Conservation (phyloP, 805 yeast species). For the Pichia kluyveri region DNA sequence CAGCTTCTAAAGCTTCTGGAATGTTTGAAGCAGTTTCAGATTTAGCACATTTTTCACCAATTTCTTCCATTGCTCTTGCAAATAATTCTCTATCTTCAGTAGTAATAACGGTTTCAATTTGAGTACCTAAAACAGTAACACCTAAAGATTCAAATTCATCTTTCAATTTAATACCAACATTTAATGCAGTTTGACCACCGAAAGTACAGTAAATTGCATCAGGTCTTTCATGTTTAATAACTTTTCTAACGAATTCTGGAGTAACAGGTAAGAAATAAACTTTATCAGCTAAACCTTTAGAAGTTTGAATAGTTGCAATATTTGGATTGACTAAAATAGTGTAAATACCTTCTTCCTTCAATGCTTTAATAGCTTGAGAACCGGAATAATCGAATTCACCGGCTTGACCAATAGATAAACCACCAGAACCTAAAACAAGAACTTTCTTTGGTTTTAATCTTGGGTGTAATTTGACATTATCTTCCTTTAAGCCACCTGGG, state of each 20-base stretch:
- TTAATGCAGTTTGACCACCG: conserved; percentile 97
- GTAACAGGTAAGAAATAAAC: conserved; percentile 97
- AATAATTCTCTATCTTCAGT: conserved; percentile 97
- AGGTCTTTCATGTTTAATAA: conserved; percentile 89
- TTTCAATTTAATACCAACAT: conserved; percentile 90
- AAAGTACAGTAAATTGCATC: conserved; percentile 96
- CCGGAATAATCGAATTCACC: conserved; percentile 99
- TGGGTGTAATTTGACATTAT: conserved; percentile 69
- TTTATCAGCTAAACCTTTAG: conserved; percentile 95
- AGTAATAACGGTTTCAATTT: conserved; percentile 89
- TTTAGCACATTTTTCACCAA: conserved; percentile 90
- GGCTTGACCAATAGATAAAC: conserved; percentile 97
- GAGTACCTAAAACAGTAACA: conserved; percentile 94
- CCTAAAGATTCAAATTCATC: conserved; percentile 90
- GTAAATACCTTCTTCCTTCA: conserved; percentile 96
- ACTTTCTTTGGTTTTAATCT: conserved; percentile 82
- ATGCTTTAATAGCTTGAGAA: conserved; percentile 96
- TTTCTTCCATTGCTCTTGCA: conserved; percentile 90
- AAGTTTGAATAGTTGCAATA: conserved; percentile 97
- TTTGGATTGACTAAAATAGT: conserved; percentile 94
- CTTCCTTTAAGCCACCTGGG: conserved; percentile 82
- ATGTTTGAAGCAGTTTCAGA: conserved; percentile 77
- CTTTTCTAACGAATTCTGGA: conserved; percentile 92
- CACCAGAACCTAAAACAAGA: conserved; percentile 94
- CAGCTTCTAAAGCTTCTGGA: conserved; percentile 80